Percentiles rank a stretch among this genome's conserved stretches.
These are phyloP conservation scores for Phyllosticta ampelicida DNA, from an alignment of 2,329 filamentous ascomycete species.

Conservation along the genomic window DNA sequence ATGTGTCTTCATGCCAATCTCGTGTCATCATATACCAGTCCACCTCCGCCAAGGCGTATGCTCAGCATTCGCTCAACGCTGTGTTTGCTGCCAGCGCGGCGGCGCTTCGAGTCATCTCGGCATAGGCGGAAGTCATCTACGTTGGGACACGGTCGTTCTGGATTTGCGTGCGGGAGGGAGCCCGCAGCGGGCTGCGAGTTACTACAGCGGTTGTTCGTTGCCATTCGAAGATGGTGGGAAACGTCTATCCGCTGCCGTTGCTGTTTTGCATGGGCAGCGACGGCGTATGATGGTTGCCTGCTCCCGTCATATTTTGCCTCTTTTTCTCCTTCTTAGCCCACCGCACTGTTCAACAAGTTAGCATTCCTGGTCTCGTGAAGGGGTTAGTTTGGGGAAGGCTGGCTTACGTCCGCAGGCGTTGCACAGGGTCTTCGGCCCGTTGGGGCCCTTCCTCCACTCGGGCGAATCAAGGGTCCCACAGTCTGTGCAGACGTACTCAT, in stretches of 20 bases:
- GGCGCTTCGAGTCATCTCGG: neutral
- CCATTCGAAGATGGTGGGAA: neutral
- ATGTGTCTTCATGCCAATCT: neutral
- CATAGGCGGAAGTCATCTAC: neutral
- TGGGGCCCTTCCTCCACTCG: slow-evolving; percentile 91
- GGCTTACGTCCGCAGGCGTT: slow-evolving; percentile 79
- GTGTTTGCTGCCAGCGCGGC: neutral
- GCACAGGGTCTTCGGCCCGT: slow-evolving; percentile 85
- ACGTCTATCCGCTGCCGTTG: slow-evolving; percentile 8
- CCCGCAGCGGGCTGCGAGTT: neutral
- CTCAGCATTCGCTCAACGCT: neutral
- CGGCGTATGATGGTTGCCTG: slow-evolving; percentile 2
- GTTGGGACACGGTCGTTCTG: neutral
- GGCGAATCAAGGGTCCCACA: slow-evolving; percentile 91
- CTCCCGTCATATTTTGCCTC: slow-evolving; percentile 19
- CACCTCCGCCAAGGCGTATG: neutral
- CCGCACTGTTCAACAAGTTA: slow-evolving; percentile 32
- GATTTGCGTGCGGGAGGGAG: neutral
- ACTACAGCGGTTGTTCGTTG: neutral
- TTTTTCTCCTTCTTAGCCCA: slow-evolving; percentile 72
- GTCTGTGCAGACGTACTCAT: slow-evolving; percentile 93
- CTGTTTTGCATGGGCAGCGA: slow-evolving; percentile 9
- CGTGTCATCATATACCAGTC: neutral
- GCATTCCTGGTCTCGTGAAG: neutral
- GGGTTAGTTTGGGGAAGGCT: neutral